A percentile compares a stretch with the other conserved stretches of the same genome.
Evolutionary conservation across 75 land plant genomes (phyloP).

Genomic region (Cunninghamia lanceolata): DNA sequence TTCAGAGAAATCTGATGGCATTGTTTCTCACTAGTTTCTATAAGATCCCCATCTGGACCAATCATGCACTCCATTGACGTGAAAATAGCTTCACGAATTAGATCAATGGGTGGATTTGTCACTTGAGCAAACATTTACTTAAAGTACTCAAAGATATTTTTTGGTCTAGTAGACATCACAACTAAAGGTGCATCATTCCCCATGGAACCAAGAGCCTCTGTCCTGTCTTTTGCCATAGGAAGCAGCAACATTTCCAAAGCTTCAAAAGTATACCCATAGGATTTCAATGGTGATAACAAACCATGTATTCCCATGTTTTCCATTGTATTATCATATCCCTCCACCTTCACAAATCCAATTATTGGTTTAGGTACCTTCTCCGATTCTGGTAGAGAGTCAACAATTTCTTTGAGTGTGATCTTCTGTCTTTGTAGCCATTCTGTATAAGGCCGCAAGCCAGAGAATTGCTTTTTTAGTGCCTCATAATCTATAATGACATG

Average conservation of each 20-base stretch:
- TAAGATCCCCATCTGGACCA: conserved; percentile 98
- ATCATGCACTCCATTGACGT: conserved; percentile 99
- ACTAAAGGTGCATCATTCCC: conserved; percentile 98
- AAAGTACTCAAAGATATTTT: conserved; percentile 91
- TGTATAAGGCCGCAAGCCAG: conserved; percentile 73
- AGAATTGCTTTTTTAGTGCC: conserved; percentile 81
- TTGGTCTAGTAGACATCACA: conserved; percentile 90
- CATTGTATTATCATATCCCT: conserved; percentile 63
- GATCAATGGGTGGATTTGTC: conserved; percentile 99
- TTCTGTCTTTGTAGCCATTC: conserved; percentile 96
- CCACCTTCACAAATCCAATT: conserved; percentile 52
- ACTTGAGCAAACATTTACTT: conserved; percentile 99
- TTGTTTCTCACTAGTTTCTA: conserved; percentile 92
- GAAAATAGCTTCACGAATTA: conserved; percentile 93
- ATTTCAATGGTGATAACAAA: conserved; percentile 79
- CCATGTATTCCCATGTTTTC: conserved; percentile 92
- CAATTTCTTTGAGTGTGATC: conserved; percentile 70
- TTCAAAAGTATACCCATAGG: conserved; percentile 99
- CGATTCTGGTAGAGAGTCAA: conserved; percentile 63
- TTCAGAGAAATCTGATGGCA: conserved; percentile 88
- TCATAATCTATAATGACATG: conserved; percentile 95
- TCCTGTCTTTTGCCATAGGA: conserved; percentile 98
- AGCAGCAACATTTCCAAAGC: conserved; percentile 92
- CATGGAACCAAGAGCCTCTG: conserved; percentile 99
- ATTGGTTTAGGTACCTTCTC: conserved; percentile 55